Evolutionary conservation across 306 rosid genomes (phyloP), one percentile per base, ranked within the genome.

Genomic region (Fragaria nilgerrensis): DNA sequence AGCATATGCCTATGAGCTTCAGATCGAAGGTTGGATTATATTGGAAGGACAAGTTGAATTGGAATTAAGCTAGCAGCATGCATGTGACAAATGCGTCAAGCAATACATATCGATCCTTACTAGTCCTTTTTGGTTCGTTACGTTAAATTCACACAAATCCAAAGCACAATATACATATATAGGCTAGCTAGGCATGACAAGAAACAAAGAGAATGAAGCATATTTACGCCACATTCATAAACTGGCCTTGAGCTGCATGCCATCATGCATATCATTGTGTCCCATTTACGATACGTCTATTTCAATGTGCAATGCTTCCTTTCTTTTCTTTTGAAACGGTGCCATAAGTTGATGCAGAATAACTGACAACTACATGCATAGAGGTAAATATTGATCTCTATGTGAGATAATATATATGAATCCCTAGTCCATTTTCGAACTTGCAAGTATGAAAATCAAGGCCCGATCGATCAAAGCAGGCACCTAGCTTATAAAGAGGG

Each of bases 61-160:
- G 43, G 43, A 39, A 39, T 6, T 39, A 39, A 39, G 43, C 8
- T 39, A 39, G 43, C 43, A 4, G 7, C 7, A 39, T 39, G 43
- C 43, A 39, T 39, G 43, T 6, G 43, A 39, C 43, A 39, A 39
- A 39, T 39, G 43, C 43, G 43, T 39, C 43, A 39, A 7, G 43
- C 43, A 39, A 39, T 39, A 7, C 8, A 39, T 39, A 39, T 39
- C 43, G 43, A 39, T 39, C 43, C 43, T 39, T 6, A 39, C 43
- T 39, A 1, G 43, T 39, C 43, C 43, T 39, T 39, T 39, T 7
- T 7, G 43, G 43, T 39, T 43, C 94, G 91, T 94, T 88, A 94
- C 94, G 97, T 90, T 87, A 91, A 94, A 90, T 86, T 86, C 89
- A 91, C 96, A 82, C 97, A 78, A 88, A 88, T 90, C 94, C 93